Evolutionary conservation across 2,329 filamentous ascomycete species (phyloP).

Genomic region (Nothomitra cinnamomea): DNA sequence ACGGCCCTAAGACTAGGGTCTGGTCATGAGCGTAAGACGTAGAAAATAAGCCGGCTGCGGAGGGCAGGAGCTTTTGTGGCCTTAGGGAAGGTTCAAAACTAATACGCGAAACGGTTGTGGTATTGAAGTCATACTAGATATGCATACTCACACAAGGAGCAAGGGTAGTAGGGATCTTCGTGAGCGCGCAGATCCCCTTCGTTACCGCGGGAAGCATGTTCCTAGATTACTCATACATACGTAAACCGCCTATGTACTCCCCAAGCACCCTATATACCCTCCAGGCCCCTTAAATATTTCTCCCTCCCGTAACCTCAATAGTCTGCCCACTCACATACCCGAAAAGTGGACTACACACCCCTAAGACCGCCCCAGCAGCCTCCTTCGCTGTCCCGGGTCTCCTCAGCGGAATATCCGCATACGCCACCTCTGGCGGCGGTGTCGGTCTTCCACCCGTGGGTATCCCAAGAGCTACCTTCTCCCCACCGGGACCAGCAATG

Average conservation of each 20-base stretch:
- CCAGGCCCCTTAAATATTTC: constrained; percentile 33
- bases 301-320: constrained; percentile 68
- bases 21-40: too few species aligned
- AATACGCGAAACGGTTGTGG: too few species aligned
- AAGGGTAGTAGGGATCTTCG: too few species aligned
- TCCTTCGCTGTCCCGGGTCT: constrained; percentile 64
- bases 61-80: too few species aligned
- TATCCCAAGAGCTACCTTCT: constrained; percentile 59
- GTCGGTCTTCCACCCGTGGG: constrained; percentile 33
- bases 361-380: constrained; percentile 61
- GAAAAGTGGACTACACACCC: constrained; percentile 65
- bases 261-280: background rate
- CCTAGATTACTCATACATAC: too few species aligned
- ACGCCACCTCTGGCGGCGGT: constrained; percentile 25
- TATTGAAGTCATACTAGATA: too few species aligned
- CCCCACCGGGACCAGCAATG: constrained; percentile 56
- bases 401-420: constrained; percentile 60
- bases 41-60: too few species aligned
- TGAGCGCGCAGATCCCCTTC: too few species aligned
- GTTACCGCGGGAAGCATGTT: too few species aligned
- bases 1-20: too few species aligned
- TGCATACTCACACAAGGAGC: too few species aligned
- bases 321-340: constrained; percentile 78
- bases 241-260: background rate
- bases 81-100: too few species aligned